phyloP scores from a whole-genome alignment of 257 asterid species.

The Avicennia marina region DNA sequence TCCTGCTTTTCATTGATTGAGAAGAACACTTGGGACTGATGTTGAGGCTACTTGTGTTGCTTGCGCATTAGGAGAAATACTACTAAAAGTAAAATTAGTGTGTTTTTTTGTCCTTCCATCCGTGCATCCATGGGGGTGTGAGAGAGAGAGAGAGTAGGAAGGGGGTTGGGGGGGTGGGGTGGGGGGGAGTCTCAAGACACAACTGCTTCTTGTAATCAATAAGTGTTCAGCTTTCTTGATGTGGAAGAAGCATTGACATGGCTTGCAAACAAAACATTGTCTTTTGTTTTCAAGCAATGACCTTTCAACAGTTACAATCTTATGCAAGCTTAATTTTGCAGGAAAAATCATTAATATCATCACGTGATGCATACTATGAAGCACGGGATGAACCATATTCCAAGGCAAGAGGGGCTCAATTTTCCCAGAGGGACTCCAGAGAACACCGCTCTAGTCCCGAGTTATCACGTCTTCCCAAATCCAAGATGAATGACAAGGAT shows the following conservation, averaged over 20 bases:
- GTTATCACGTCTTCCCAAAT: conserved; percentile 40
- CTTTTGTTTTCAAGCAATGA: conserved; percentile 7
- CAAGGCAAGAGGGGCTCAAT: conserved; percentile 51
- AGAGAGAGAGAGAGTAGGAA: too few relatives aligned
- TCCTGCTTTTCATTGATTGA: too few relatives aligned
- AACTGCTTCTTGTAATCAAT: too few relatives aligned
- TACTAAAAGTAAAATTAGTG: too few relatives aligned
- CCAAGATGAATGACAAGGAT: conserved; percentile 50
- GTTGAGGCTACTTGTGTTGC: too few relatives aligned
- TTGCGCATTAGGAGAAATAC: too few relatives aligned
- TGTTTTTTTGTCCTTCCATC: too few relatives aligned
- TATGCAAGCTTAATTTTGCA: conserved; percentile 38
- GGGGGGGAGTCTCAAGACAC: too few relatives aligned
- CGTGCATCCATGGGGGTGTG: too few relatives aligned
- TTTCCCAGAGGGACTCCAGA: conserved; percentile 54
- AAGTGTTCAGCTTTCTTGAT: too few relatives aligned
- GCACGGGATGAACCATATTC: conserved; percentile 47
- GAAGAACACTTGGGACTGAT: too few relatives aligned
- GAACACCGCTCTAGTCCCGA: conserved; percentile 56
- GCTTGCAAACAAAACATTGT: neutral
- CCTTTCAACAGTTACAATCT: conserved; percentile 20
- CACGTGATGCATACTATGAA: conserved; percentile 56
- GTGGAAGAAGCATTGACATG: conserved; percentile 17
- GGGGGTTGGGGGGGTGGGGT: too few relatives aligned
- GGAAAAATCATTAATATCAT: conserved; percentile 63